Percentiles rank a stretch among this genome's conserved stretches.
phyloP scores from a whole-genome alignment of 192 early-diverging fungal genomes.

The Blastocladiella britannica region DNA sequence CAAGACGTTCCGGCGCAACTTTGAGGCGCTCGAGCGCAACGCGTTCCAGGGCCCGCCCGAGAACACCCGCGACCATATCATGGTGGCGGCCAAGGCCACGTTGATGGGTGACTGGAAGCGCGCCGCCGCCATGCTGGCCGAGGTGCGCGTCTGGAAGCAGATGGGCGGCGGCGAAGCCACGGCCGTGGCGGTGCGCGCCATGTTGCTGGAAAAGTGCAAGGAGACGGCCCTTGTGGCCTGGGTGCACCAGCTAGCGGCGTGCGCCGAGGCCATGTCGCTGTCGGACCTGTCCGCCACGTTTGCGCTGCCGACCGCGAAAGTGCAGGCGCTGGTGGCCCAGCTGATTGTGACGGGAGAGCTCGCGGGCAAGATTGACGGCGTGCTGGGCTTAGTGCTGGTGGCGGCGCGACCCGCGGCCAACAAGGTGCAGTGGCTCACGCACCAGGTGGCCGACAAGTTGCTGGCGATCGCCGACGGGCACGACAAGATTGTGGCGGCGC shows the following conservation, averaged over 20 bases:
- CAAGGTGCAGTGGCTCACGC: conserved; percentile 65
- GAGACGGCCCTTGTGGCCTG: conserved; percentile 91
- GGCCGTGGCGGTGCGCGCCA: conserved; percentile 64
- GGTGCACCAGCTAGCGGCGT: conserved; percentile 74
- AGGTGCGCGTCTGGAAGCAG: conserved; percentile 93
- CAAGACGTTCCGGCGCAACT: conserved; percentile 76
- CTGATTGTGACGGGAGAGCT: conserved; percentile 92
- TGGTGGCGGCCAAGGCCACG: conserved; percentile 84
- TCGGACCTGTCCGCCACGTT: conserved; percentile 75
- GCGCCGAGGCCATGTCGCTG: conserved; percentile 75
- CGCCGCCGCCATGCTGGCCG: conserved; percentile 57
- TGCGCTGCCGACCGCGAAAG: conserved; percentile 36
- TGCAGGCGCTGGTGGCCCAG: conserved; percentile 61
- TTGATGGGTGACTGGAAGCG: conserved; percentile 84
- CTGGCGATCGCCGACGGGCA: conserved; percentile 84
- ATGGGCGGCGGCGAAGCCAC: no score
- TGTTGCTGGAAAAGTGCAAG: conserved; percentile 79
- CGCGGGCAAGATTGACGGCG: conserved; percentile 67
- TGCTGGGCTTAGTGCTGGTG: conserved; percentile 58
- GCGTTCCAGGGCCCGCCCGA: conserved; percentile 92
- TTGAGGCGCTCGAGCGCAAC: conserved; percentile 91
- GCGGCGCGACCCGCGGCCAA: conserved; percentile 48
- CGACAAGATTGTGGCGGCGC: conserved; percentile 29
- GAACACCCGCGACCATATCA: conserved; percentile 96
- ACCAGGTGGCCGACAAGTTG: conserved; percentile 54